Evolutionary conservation across 805 yeast genomes (phyloP), one percentile per base, ranked within the genome.

Genomic region (Wickerhamiella brachini): DNA sequence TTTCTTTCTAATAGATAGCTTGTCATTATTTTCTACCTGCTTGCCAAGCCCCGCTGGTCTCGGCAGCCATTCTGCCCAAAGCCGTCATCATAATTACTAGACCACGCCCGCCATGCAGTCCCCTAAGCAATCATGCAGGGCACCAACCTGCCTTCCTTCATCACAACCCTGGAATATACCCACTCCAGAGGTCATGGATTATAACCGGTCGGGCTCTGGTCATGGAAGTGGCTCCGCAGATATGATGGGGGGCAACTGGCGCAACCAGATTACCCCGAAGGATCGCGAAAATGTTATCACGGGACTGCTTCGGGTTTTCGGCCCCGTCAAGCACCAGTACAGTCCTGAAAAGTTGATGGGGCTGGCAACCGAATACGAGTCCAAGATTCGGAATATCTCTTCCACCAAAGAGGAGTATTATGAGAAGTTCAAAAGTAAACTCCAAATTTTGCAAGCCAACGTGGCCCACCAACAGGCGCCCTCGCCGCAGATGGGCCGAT

Each of bases 341-440:
- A 63, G 66, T 20, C 60, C 59, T 45, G 68, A 63, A 29, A 60
- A 63, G 41, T 55, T 66, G 24, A 50, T 62, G 7, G 54, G 45
- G 20, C 49, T 63, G 42, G 71, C 70, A 1, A 65, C 57, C 48
- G 58, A 61, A 46, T 62, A 60, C 50, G 71, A 68, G 46, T 55
- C 54, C 29, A 47, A 51, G 24, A 62, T 64, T 22, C 66, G 56
- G 55, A 54, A 51, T 38, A 53, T 58, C 24, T 59, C 69, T 38
- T 49, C 46, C 18, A 55, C 66, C 44, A 63, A 59, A 57, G 59
- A 58, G 49, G 58, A 64, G 58, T 57, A 56, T 20, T 13, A 52
- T 17, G 54, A 51, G 15, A 54, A 51, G 45, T 45, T 55, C 26
- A 50, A 53, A 44, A 37, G 21, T 39, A 54, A 57, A 44, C 44